These are phyloP conservation scores for Russula compacta DNA, from an alignment of 768 basidiomycete species.

Conservation along the genomic window DNA sequence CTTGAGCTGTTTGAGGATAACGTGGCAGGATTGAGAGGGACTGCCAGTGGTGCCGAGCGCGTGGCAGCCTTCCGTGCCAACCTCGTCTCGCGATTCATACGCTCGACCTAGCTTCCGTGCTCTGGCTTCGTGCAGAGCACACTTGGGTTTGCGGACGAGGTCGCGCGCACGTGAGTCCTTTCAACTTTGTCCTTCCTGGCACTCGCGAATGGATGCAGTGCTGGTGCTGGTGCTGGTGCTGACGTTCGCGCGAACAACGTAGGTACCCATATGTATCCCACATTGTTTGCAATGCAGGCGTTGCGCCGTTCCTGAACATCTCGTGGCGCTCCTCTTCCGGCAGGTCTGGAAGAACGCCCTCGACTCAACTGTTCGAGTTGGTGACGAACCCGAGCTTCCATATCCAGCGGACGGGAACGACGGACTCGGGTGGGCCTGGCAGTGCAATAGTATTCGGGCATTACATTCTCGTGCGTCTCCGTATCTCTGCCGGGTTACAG, in stretches of 20 bases:
- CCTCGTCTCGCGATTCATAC: constrained; percentile 50
- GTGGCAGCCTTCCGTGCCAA: constrained; percentile 50
- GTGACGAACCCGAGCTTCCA: constrained; percentile 50
- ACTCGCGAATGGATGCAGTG: background rate
- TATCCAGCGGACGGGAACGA: constrained; percentile 52
- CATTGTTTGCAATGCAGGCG: constrained; percentile 72
- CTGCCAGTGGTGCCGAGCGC: constrained; percentile 39
- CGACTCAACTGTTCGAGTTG: constrained; percentile 31
- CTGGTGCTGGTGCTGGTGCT: background rate
- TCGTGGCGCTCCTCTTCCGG: constrained; percentile 38
- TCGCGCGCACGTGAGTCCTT: constrained; percentile 42
- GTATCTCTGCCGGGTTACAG: background rate
- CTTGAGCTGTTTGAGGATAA: constrained; percentile 45
- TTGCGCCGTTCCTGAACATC: constrained; percentile 48
- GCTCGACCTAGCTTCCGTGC: constrained; percentile 57
- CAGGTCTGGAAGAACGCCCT: constrained; percentile 34
- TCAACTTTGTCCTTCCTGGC: background rate
- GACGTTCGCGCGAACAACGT: too few species aligned
- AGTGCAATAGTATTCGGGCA: constrained; percentile 80
- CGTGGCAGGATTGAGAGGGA: constrained; percentile 31
- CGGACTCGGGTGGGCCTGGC: constrained; percentile 74
- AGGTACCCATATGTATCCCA: constrained; percentile 80
- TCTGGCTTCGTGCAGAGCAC: constrained; percentile 55
- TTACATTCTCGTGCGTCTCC: constrained; percentile 55
- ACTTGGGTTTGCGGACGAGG: constrained; percentile 48